Evolutionary conservation across 192 early-diverging fungal species (phyloP), one percentile per base, ranked within the genome.

Genomic region (Dissophora globulifera): DNA sequence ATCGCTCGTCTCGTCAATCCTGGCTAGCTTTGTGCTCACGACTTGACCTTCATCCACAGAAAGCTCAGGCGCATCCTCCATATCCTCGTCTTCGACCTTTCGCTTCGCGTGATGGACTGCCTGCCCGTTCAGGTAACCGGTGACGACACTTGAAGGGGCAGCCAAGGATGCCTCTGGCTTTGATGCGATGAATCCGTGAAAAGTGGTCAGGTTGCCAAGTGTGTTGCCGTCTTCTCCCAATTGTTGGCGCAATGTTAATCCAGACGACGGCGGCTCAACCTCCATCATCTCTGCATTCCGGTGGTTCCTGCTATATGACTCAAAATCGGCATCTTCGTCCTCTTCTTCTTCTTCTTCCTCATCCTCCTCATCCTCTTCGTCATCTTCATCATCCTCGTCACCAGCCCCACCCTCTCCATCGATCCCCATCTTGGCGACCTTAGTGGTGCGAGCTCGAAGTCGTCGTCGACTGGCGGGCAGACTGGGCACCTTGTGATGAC

Each of bases 381-480:
- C 71, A 1, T 65, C 62, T 15, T 65, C 62, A 0, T 75, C 71
- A 1, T 60, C 71, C 19, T 74, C 71, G 12, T 61, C 72, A 26
- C 45, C 52, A n/a, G 40, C 50, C 4, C 38, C 63, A 3, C 51
- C 56, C 20, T 50, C 63, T 0, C 58, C 72, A 12, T 76, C 72
- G 25, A 76, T 67, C 13, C 72, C 72, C 72, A 76, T 76, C 43
- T 76, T 76, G 45, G 72, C 72, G 38, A 76, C 58, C 46, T 76
- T 76, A 8, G 72, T 76, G 8, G 72, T 66, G 29, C 72, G 40
- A 8, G 63, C 72, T 12, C 72, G 62, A 29, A 67, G 72, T n/a
- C 72, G 58, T 31, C 72, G 63, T 26, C 63, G 63, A 48, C 62
- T 74, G 17, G 72, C 49, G 11, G 63, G 72, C 22, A 76, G 41